These are phyloP conservation scores for Mycena latifolia DNA, from an alignment of 768 basidiomycete species.

Conservation along the genomic window DNA sequence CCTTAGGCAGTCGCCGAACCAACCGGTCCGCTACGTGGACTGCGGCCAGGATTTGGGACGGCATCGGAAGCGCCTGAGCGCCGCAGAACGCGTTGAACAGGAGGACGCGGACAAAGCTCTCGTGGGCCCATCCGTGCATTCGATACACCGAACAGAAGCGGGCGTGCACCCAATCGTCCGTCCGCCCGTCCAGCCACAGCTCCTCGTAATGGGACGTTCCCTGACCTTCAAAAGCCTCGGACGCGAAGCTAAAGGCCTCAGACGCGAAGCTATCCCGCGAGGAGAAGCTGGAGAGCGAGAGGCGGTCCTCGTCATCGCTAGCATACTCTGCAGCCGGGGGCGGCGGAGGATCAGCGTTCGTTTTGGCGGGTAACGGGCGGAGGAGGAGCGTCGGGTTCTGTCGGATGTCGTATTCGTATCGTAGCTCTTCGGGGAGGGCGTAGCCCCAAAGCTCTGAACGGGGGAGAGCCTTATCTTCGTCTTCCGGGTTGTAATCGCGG, in stretches of 20 bases:
- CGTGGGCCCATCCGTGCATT: slow-evolving; percentile 36
- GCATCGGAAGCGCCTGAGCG: slow-evolving; percentile 21
- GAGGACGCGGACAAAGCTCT: slow-evolving; percentile 30
- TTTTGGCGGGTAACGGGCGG: slow-evolving; percentile 18
- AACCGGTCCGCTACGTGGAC: slow-evolving; percentile 22
- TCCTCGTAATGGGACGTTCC: slow-evolving; percentile 21
- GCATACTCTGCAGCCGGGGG: neutral
- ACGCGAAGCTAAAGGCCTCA: too few relatives aligned
- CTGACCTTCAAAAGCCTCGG: too few relatives aligned
- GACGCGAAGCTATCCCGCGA: neutral
- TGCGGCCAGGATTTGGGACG: slow-evolving; percentile 12
- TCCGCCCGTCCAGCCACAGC: slow-evolving; percentile 26
- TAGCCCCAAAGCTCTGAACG: slow-evolving; percentile 38
- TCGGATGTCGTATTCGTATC: slow-evolving; percentile 38
- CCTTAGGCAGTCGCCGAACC: neutral
- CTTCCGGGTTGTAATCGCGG: slow-evolving; percentile 30
- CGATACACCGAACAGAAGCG: slow-evolving; percentile 36
- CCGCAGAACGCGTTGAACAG: slow-evolving; percentile 35
- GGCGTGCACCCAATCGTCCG: slow-evolving; percentile 36
- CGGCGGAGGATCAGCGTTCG: slow-evolving; percentile 39
- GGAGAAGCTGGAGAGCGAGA: slow-evolving; percentile 10
- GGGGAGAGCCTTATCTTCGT: slow-evolving; percentile 38
- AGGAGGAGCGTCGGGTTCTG: slow-evolving; percentile 35
- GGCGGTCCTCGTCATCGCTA: slow-evolving; percentile 9
- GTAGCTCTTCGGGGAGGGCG: slow-evolving; percentile 25